phyloP scores from a whole-genome alignment of 441 rosid genomes.

The Capsella rubella region DNA sequence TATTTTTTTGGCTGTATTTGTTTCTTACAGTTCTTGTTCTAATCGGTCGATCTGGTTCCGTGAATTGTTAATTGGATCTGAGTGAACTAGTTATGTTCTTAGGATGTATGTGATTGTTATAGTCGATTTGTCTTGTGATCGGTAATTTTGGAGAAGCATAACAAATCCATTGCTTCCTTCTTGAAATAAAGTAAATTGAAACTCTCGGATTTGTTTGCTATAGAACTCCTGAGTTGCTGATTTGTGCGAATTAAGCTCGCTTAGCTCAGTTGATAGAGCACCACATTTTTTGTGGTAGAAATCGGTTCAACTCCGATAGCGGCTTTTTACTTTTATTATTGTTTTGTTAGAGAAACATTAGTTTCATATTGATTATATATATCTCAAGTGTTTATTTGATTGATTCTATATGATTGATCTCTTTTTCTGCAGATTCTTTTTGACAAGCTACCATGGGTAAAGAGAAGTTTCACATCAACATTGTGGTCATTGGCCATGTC shows the following conservation, averaged over 20 bases:
- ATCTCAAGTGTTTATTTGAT: too few species aligned
- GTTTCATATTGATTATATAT: too few species aligned
- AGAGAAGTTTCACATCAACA: slow-evolving; percentile 77
- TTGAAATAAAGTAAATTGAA: not conserved
- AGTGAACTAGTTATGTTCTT: too few species aligned
- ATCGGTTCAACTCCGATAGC: slow-evolving; percentile 47
- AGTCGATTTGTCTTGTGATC: not conserved
- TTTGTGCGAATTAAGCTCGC: not conserved
- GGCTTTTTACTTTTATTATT: not conserved
- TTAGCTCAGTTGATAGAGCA: slow-evolving; percentile 32
- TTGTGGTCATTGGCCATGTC: slow-evolving; percentile 84
- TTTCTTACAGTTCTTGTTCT: not conserved
- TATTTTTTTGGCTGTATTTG: not conserved
- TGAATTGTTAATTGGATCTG: not conserved
- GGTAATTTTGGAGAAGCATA: slow-evolving; percentile 7
- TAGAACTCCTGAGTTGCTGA: not conserved
- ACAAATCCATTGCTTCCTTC: not conserved
- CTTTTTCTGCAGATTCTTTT: slow-evolving; percentile 13
- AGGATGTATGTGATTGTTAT: too few species aligned
- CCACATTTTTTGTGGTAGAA: slow-evolving; percentile 44
- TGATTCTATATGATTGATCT: too few species aligned
- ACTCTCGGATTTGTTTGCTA: slow-evolving; percentile 11
- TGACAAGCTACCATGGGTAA: slow-evolving; percentile 55
- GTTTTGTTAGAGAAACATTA: not conserved
- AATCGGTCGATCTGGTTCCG: not conserved